These are phyloP conservation scores for Plasmodium adleri DNA, from an alignment of 169 alveolate genomes.

Conservation along the genomic window DNA sequence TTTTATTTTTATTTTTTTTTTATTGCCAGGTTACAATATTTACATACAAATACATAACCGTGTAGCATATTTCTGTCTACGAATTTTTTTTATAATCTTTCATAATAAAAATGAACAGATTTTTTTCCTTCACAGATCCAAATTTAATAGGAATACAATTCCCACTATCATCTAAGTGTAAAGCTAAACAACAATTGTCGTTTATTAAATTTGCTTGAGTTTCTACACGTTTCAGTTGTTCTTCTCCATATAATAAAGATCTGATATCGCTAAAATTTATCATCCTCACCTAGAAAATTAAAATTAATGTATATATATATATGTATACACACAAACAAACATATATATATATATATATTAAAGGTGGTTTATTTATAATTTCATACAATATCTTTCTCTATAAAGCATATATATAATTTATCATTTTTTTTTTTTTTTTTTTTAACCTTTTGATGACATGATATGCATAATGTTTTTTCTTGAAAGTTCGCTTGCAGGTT, in stretches of 20 bases:
- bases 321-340: not conserved
- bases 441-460: conserved; percentile 68
- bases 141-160: conserved; percentile 90
- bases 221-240: conserved; percentile 88
- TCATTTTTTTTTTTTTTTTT: not conserved
- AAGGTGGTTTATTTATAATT: not conserved
- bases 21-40: too few species aligned
- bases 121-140: conserved; percentile 86
- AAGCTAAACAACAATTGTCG: conserved; percentile 87
- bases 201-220: conserved; percentile 86
- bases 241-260: conserved; percentile 87
- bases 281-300: conserved; percentile 80
- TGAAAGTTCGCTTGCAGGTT: conserved; percentile 68
- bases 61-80: not conserved
- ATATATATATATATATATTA: not conserved
- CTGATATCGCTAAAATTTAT: conserved; percentile 83
- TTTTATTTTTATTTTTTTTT: too few species aligned
- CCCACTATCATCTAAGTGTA: conserved; percentile 89
- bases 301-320: not conserved
- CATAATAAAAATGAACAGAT: conserved; percentile 82
- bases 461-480: conserved; percentile 73
- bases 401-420: too few species aligned
- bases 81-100: conserved; percentile 81
- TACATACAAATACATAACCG: too few species aligned
- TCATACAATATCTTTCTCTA: too few species aligned